Base-by-base conservation (phyloP, 257 asterid species). In the Lithospermum erythrorhizon region DNA sequence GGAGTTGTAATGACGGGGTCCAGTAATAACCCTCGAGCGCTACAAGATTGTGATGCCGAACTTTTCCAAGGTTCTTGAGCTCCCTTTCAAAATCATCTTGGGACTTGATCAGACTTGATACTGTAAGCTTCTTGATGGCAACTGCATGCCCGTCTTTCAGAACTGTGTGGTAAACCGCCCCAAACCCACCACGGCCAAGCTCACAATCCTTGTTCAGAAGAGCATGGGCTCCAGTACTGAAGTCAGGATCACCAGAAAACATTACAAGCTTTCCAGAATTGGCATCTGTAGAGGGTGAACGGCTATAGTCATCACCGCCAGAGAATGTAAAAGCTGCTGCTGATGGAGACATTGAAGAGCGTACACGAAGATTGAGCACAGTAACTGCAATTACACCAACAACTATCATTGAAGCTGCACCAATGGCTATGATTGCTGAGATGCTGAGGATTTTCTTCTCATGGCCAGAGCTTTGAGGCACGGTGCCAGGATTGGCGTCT, bases 141-240 rank as follows among this genome's bases (percentile, higher is more conserved):
- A 89, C 93, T 8, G 86, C 68, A 20, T 75, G 84, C 15, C 95
- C 97, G 23, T 86, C 94, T 70, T 78, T 73, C 21, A 89, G 93
- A 63, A 68, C 73, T 19, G 97, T 80, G 19, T 80, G 79, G 69
- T 89, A 89, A 53, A 89, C 97, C 0, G 95, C 81, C 53, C 97
- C 95, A 37, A 89, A 89, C 64, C 97, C 97, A 35, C 97, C 97
- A 0, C 90, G 93, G 9, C 97, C 97, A 32, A 89, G 87, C 59
- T 89, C 97, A 60, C 94, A 82, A 64, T 89, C 95, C 78, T 84
- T 89, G 71, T 80, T 84, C 59, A 89, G 95, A 65, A 87, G 83
- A 54, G 90, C 85, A 48, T 82, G 94, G 6, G 97, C 76, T 25
- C 97, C 95, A 1, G 85, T 74, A 66, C 87, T 77, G 63, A 89